Percentiles rank a stretch among this genome's conserved stretches.
Conservation (phyloP, 352 stramenopile genomes). For the Pythium volutum region DNA sequence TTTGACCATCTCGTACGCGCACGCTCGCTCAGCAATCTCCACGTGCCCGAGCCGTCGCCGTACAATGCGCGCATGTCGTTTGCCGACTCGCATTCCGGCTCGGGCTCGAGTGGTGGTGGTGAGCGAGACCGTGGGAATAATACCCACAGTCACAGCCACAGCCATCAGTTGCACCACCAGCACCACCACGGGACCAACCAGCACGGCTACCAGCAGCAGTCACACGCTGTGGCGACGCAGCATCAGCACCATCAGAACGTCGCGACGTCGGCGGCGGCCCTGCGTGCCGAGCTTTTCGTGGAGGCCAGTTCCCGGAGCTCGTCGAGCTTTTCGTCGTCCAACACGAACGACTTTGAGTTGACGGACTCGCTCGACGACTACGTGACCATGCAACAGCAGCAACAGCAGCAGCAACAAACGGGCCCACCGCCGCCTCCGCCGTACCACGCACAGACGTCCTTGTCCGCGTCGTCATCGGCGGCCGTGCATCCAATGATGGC, state of each 20-base stretch:
- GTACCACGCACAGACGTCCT: neutral
- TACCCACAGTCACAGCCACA: slow-evolving; percentile 4
- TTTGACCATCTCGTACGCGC: slow-evolving; percentile 64
- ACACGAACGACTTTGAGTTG: slow-evolving; percentile 28
- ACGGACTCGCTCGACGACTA: slow-evolving; percentile 24
- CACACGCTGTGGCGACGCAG: neutral
- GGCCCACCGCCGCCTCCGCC: neutral
- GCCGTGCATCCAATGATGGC: slow-evolving; percentile 13
- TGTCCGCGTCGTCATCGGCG: neutral
- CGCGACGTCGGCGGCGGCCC: slow-evolving; percentile 1
- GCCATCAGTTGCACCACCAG: slow-evolving; percentile 2
- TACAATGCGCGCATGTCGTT: slow-evolving; percentile 48
- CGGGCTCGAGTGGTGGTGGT: slow-evolving; percentile 16
- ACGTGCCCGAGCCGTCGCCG: slow-evolving; percentile 28
- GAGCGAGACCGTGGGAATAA: slow-evolving; percentile 10
- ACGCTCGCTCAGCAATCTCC: slow-evolving; percentile 51
- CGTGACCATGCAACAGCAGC: slow-evolving; percentile 15
- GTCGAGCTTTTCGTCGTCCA: slow-evolving; percentile 30
- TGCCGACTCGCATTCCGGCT: slow-evolving; percentile 30
- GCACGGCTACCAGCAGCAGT: neutral
- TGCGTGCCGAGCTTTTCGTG: slow-evolving; percentile 11
- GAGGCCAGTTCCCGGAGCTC: slow-evolving; percentile 22
- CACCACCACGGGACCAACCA: slow-evolving; percentile 1
- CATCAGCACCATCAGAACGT: slow-evolving; percentile 9
- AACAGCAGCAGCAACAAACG: slow-evolving; percentile 9